Evolutionary conservation across 176 grass and related monocot species (phyloP), one percentile per base, ranked within the genome.

Genomic region (Puccinellia tenuiflora): DNA sequence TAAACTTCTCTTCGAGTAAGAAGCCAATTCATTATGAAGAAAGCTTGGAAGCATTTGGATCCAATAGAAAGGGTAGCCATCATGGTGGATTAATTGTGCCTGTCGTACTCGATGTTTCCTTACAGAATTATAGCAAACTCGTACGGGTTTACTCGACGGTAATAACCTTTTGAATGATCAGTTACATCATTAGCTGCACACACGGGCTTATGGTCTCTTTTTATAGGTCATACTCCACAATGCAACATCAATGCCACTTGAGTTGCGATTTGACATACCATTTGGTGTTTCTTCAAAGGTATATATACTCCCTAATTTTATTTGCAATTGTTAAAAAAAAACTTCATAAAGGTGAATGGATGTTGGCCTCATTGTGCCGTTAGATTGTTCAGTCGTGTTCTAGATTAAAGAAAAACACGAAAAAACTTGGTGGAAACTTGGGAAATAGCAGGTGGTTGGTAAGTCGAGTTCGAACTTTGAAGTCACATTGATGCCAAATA

Each of bases 261-360:
- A 98, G 43, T 75, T 98, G 65, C 87, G 89, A 25, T 98, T 98
- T 74, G 96, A 98, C 73, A 95, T 98, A 88, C 96, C 96, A 80
- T 89, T 98, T 51, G 89, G 92, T 88, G 88, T 98, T 79, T 90
- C 89, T 87, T 98, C 90, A n/a, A 91, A 92, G 92, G 96, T 98
- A 91, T 84, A 52, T 65, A 81, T 74, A 62, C 46, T 86, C 60
- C 45, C 71, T 10, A 38, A 29, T 54, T 85, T 73, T 77, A 43
- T 83, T 90, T 77, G 43, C 35, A 30, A 68, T 9, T 22, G 21
- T 76, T 90, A 30, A 40, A 46, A 43, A 55, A 42, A 78, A 51
- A 16, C 25, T 62, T 43, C 21, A 45, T 82, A 46, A 72, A 72
- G 21, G 79, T 84, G 76, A 68, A 66, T 67, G 29, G 73, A 70